Evolutionary conservation across 139 green algal species (phyloP), one percentile per base, ranked within the genome.

Genomic region (Picochlorum sp.): DNA sequence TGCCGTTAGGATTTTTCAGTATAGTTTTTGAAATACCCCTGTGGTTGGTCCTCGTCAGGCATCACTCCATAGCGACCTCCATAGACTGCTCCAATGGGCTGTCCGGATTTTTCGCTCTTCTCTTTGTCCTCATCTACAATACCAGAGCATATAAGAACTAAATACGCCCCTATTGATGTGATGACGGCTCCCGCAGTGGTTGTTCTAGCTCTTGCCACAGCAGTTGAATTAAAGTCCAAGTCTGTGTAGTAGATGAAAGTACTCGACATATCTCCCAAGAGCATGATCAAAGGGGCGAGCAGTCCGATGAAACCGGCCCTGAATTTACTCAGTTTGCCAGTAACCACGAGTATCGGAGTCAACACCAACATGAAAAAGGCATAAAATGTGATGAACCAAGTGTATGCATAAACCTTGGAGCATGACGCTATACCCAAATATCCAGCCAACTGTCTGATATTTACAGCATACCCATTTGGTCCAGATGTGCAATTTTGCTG

Each of bases 241-340:
- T 41, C 38, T 51, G 70, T 75, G 16, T 56, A 69, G 26, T 65
- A 64, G 18, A 66, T 38, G 59, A 59, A 75, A 20, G 68, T 75
- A 41, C 65, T 75, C 50, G 62, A 45, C 4, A 61, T 71, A 57
- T 75, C 45, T 34, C 60, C 60, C 21, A 75, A 44, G 18, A 75
- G 62, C 18, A 75, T 60, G 31, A 64, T 51, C 2, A 49, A 18
- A 5, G 41, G 26, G 1, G 69, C 69, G 3, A 31, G 51, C 3
- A 75, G n/a, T 10, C 57, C 69, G 0, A 75, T 20, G 21, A 75
- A 38, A 21, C 38, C 56, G 38, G 23, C 60, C 8, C 69, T 44
- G 23, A 75, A 56, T 15, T 26, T 71, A 41, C 38, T 57, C 8
- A 71, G 50, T 21, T 38, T 28, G 21, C 34, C 45, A 30, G 37